Evolutionary conservation across 208 protist genomes (phyloP), one percentile per base, ranked within the genome.

Genomic region (Leishmania turanica): DNA sequence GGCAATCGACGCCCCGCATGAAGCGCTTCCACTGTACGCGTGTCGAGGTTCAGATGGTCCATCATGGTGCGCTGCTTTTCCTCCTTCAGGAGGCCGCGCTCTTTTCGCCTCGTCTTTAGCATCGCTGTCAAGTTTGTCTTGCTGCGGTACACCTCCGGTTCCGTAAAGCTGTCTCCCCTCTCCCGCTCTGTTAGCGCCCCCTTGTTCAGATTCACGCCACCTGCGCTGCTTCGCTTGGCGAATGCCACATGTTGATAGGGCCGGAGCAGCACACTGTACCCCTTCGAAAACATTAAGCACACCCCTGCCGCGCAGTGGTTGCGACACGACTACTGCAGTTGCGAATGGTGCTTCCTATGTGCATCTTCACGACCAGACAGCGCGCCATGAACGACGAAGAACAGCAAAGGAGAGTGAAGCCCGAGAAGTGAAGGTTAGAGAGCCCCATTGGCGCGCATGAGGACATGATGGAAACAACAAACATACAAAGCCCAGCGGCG

Each of bases 71-170:
- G 77, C 79, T 90, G 84, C 3, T 65, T 72, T 56, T 94, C 87
- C 73, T 94, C 90, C 5, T 64, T 53, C 8, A 87, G 49, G 49
- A 97, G 87, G 21, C 51, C 47, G 27, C 84, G 78, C 76, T 84
- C 83, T 65, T 95, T 95, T 6, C 78, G 77, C 56, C 69, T 53
- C 9, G 85, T 87, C 77, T 95, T 95, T 3, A 90, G 82, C 40
- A 90, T 82, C n/a, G 89, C 89, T 49, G 90, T 90, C 27, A 93
- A 78, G 71, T 86, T 95, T 24, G 78, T 91, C 42, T 77, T 87
- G 78, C 84, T 97, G 13, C 88, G 87, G 82, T 97, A 97, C 72
- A 95, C 91, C 15, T 78, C 71, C 13, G 89, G 91, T 31, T 97
- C 92, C 2, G 94, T 91, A 73, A 96, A 96, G 53, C 85, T 86